A percentile compares a stretch with the other conserved stretches of the same genome.
These are phyloP conservation scores for Tulasnella sp. DNA, from an alignment of 768 basidiomycete genomes.

Conservation along the genomic window DNA sequence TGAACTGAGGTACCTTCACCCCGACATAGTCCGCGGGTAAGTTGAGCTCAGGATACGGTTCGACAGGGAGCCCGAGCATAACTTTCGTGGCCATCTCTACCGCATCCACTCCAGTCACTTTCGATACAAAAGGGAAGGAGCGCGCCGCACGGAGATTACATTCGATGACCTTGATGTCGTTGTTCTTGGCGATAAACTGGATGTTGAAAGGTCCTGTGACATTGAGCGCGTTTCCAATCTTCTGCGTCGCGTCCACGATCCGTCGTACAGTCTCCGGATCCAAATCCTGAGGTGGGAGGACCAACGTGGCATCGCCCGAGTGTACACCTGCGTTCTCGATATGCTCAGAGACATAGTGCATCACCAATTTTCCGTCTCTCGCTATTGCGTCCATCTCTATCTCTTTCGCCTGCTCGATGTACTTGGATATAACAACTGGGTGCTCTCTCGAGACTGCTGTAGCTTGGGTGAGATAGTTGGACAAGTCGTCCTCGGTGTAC, in stretches of 20 bases:
- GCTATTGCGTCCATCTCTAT: slow-evolving; percentile 99
- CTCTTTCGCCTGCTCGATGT: slow-evolving; percentile 99
- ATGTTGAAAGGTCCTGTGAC: slow-evolving; percentile 99
- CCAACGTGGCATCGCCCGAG: slow-evolving; percentile 96
- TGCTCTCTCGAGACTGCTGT: slow-evolving; percentile 93
- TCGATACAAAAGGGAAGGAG: slow-evolving; percentile 98
- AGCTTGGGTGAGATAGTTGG: slow-evolving; percentile 87
- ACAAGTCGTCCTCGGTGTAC: slow-evolving; percentile 81
- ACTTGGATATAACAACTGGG: slow-evolving; percentile 97
- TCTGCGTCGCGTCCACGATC: slow-evolving; percentile 93
- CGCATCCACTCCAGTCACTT: slow-evolving; percentile 94
- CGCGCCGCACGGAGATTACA: slow-evolving; percentile 96
- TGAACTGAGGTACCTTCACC: slow-evolving; percentile 99
- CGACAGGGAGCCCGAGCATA: slow-evolving; percentile 85
- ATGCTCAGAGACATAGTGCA: slow-evolving; percentile 99
- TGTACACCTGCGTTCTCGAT: slow-evolving; percentile 99
- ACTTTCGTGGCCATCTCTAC: slow-evolving; percentile 99
- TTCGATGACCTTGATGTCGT: slow-evolving; percentile 99
- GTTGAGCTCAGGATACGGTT: slow-evolving; percentile 79
- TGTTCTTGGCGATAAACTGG: slow-evolving; percentile 99
- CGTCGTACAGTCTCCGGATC: slow-evolving; percentile 93
- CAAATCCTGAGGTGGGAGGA: slow-evolving; percentile 95
- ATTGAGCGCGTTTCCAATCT: slow-evolving; percentile 95
- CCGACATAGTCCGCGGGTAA: slow-evolving; percentile 92
- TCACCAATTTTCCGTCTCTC: slow-evolving; percentile 92